Conservation (phyloP, 106 monocot genomes). For the Dactylorhiza incarnata region DNA sequence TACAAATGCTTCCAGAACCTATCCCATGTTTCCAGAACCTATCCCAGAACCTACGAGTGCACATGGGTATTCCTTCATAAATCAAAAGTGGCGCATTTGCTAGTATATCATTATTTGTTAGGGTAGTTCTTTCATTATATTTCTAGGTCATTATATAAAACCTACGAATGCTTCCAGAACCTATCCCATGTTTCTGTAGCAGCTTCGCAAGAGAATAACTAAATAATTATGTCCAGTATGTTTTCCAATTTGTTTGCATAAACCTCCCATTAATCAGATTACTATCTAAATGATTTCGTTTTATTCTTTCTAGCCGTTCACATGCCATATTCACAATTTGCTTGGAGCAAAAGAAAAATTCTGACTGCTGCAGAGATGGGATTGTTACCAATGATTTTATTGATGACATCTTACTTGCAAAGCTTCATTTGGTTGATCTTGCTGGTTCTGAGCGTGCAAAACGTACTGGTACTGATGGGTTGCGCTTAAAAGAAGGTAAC, state of each 20-base stretch:
- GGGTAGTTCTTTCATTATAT: not conserved
- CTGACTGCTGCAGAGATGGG: slow-evolving; percentile 13
- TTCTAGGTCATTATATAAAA: not conserved
- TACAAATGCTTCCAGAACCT: not conserved
- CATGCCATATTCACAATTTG: slow-evolving; percentile 97
- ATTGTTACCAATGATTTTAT: slow-evolving; percentile 22
- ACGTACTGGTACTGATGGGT: slow-evolving; percentile 87
- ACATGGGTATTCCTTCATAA: not conserved
- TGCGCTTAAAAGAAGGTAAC: slow-evolving; percentile 87
- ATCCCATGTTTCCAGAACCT: too few relatives aligned
- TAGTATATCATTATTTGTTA: not conserved
- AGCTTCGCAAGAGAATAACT: not conserved
- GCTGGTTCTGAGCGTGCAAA: slow-evolving; percentile 99
- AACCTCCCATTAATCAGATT: not conserved
- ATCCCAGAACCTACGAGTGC: too few relatives aligned
- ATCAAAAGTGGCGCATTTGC: not conserved
- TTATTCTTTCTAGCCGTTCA: slow-evolving; percentile 63
- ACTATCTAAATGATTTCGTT: not conserved
- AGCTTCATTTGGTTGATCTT: slow-evolving; percentile 95
- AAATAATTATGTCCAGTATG: not conserved
- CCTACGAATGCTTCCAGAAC: not conserved
- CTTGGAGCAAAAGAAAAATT: slow-evolving; percentile 68
- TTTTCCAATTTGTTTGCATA: not conserved
- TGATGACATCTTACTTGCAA: slow-evolving; percentile 74
- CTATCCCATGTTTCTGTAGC: not conserved